Conservation (phyloP, 768 basidiomycete species). For the Leccinellum albellum region DNA sequence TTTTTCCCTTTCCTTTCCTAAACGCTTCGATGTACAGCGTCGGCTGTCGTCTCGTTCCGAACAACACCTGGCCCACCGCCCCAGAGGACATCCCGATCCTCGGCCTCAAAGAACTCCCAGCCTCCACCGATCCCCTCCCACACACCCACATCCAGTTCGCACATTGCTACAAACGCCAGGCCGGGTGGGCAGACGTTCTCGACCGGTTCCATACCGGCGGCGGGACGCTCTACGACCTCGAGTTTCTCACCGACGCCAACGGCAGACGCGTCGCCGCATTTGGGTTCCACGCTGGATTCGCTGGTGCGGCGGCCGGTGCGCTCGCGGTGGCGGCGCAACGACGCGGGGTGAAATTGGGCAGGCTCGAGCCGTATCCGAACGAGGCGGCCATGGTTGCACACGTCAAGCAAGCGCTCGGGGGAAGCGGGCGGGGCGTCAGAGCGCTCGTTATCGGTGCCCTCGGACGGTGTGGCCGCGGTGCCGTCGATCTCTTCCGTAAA, state of each 20-base stretch:
- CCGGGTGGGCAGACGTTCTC: constrained; percentile 85
- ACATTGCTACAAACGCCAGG: constrained; percentile 96
- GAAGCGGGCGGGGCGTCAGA: constrained; percentile 68
- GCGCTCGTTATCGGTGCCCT: constrained; percentile 95
- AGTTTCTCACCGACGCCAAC: constrained; percentile 82
- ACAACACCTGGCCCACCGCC: constrained; percentile 87
- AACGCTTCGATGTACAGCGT: constrained; percentile 39
- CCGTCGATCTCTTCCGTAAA: constrained; percentile 93
- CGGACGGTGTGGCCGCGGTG: constrained; percentile 91
- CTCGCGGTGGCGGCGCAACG: constrained; percentile 72
- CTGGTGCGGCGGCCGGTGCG: constrained; percentile 91
- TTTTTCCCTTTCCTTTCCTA: no score
- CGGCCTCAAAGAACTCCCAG: constrained; percentile 94
- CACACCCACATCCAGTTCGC: constrained; percentile 99
- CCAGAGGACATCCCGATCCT: constrained; percentile 76
- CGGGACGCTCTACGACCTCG: constrained; percentile 90
- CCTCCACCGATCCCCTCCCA: constrained; percentile 73
- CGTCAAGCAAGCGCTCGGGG: constrained; percentile 64
- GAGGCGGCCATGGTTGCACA: constrained; percentile 78
- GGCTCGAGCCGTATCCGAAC: constrained; percentile 76
- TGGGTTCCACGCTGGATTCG: constrained; percentile 97
- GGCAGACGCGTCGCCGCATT: constrained; percentile 96
- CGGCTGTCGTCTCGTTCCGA: constrained; percentile 82
- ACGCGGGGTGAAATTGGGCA: constrained; percentile 57
- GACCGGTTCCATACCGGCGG: constrained; percentile 79